Conservation (phyloP, 768 basidiomycete species). For the Cytidiella melzeri region DNA sequence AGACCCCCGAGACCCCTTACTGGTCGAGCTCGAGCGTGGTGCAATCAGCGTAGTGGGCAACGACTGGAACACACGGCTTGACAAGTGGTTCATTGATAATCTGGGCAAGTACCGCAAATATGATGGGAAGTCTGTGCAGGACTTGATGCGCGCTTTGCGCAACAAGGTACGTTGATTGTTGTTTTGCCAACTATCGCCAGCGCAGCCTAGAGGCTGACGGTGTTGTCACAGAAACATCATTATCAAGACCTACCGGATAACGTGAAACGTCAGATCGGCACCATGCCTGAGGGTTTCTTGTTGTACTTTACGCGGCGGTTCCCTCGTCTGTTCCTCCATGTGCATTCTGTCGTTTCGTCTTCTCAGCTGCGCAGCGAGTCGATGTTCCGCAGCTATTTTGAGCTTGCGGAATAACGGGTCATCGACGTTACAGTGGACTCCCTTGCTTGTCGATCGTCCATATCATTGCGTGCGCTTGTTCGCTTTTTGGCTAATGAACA, state of each 20-base stretch:
- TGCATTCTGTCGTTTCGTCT: slow-evolving; percentile 73
- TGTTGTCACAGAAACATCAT: slow-evolving; percentile 75
- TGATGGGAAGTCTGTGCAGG: slow-evolving; percentile 85
- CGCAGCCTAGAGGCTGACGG: slow-evolving; percentile 1
- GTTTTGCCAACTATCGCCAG: not conserved
- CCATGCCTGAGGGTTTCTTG: slow-evolving; percentile 90
- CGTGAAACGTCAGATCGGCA: slow-evolving; percentile 81
- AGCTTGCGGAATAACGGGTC: slow-evolving; percentile 54
- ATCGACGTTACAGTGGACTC: too few species aligned
- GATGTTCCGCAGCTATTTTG: slow-evolving; percentile 90
- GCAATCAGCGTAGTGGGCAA: slow-evolving; percentile 72
- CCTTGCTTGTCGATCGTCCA: too few species aligned
- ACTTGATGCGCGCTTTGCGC: slow-evolving; percentile 84
- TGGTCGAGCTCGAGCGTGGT: slow-evolving; percentile 68
- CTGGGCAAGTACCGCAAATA: slow-evolving; percentile 98
- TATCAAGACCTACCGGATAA: slow-evolving; percentile 95
- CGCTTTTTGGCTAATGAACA: too few species aligned
- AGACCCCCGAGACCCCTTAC: slow-evolving; percentile 75
- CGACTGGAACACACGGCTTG: slow-evolving; percentile 86
- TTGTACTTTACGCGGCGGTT: slow-evolving; percentile 92
- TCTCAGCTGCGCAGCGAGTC: slow-evolving; percentile 75
- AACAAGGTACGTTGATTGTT: slow-evolving; percentile 68
- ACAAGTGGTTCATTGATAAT: slow-evolving; percentile 89
- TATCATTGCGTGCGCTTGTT: too few species aligned
- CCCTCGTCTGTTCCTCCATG: slow-evolving; percentile 87